phyloP scores from a whole-genome alignment of 371 early-diverging fungal species.

The Saksenaea vasiformis region DNA sequence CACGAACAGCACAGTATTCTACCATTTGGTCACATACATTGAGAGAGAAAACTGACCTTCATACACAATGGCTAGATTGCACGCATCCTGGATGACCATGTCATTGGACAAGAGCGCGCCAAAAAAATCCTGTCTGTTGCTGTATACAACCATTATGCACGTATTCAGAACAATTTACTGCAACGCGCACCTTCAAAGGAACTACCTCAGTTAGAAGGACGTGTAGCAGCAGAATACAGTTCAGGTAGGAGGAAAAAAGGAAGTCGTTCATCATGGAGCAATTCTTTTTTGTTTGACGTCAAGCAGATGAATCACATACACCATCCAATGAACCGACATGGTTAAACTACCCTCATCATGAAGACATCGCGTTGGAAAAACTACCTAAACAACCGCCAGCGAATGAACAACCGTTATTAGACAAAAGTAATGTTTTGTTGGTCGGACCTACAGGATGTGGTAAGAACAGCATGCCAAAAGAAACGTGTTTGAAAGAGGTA shows the following conservation, averaged over 20 bases:
- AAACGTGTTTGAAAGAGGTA: background rate
- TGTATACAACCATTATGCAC: constrained; percentile 78
- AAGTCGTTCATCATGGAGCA: too few species aligned
- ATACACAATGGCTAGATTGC: background rate
- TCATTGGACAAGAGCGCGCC: constrained; percentile 81
- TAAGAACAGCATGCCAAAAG: constrained; percentile 25
- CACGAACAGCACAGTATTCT: constrained; percentile 4
- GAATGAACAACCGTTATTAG: constrained; percentile 57
- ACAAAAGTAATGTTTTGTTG: constrained; percentile 88
- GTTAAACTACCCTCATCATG: constrained; percentile 2
- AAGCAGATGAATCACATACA: background rate
- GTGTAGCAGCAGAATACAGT: background rate
- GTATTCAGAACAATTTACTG: constrained; percentile 65
- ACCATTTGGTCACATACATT: background rate
- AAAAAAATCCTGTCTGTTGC: constrained; percentile 80
- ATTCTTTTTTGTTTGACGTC: background rate
- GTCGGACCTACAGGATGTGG: constrained; percentile 88
- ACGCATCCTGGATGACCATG: constrained; percentile 65
- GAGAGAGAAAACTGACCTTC: background rate
- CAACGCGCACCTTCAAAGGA: background rate
- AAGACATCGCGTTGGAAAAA: background rate
- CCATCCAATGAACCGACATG: background rate
- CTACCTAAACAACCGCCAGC: background rate
- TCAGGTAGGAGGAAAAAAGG: background rate
- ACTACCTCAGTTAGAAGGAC: background rate